These are phyloP conservation scores for Aureobasidium melanogenum DNA, from an alignment of 2,329 filamentous ascomycete species.

Conservation along the genomic window DNA sequence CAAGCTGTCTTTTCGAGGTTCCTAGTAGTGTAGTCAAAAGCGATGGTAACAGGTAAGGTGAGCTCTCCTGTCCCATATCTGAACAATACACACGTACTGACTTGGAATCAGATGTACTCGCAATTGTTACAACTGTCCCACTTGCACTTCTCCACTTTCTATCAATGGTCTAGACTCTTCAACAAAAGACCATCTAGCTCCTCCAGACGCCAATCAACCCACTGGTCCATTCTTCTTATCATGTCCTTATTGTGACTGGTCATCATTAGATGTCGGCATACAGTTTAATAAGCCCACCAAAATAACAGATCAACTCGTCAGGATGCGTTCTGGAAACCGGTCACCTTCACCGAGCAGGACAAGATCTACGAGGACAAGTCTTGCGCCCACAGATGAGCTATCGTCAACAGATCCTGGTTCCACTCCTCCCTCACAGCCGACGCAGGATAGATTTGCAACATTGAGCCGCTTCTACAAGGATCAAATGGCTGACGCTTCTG, in stretches of 20 bases:
- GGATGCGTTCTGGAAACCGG: slow-evolving; percentile 19
- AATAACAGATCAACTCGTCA: slow-evolving; percentile 59
- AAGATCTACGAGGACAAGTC: not conserved
- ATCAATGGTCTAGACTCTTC: slow-evolving; percentile 61
- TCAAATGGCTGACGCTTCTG: slow-evolving; percentile 59
- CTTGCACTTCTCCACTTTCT: slow-evolving; percentile 72
- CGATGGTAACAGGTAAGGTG: slow-evolving; percentile 75
- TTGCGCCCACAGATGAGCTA: not conserved
- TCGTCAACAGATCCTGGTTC: slow-evolving; percentile 15
- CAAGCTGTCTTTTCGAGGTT: slow-evolving; percentile 90
- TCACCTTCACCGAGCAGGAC: slow-evolving; percentile 2
- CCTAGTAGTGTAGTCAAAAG: slow-evolving; percentile 85
- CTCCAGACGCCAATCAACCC: slow-evolving; percentile 16
- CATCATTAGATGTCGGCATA: slow-evolving; percentile 78
- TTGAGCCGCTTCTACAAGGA: slow-evolving; percentile 73
- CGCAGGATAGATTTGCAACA: slow-evolving; percentile 64
- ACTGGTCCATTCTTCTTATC: slow-evolving; percentile 46
- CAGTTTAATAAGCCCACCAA: slow-evolving; percentile 79
- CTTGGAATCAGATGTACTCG: slow-evolving; percentile 51
- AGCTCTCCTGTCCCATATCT: slow-evolving; percentile 12
- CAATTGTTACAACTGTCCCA: slow-evolving; percentile 91
- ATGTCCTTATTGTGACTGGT: slow-evolving; percentile 92
- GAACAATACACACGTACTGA: slow-evolving; percentile 10
- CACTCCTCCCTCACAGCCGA: slow-evolving; percentile 15
- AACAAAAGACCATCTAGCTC: slow-evolving; percentile 28